phyloP scores from a whole-genome alignment of 352 stramenopile species.

The Globisporangium emineosum region DNA sequence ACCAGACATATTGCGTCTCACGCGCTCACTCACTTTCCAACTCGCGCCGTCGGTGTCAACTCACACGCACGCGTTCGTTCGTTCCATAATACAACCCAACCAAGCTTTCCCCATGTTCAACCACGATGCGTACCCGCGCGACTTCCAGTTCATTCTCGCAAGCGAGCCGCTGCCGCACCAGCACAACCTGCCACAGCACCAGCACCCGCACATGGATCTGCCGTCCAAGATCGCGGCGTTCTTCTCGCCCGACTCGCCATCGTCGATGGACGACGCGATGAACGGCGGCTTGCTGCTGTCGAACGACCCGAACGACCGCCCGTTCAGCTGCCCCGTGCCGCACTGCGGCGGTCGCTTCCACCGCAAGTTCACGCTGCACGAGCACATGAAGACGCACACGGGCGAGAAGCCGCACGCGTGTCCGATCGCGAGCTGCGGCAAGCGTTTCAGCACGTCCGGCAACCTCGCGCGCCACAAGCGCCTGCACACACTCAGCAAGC shows the following conservation, averaged over 20 bases:
- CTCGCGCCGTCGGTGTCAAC: neutral
- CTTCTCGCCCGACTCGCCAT: neutral
- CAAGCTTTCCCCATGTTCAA: neutral
- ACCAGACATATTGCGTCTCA: neutral
- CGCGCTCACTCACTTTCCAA: neutral
- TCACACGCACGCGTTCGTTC: neutral
- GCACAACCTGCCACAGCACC: neutral
- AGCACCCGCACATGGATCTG: neutral
- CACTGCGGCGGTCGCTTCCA: constrained; percentile 54
- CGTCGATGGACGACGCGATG: neutral
- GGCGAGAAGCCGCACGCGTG: constrained; percentile 68
- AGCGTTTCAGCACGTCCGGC: constrained; percentile 72
- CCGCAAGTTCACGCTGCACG: constrained; percentile 67
- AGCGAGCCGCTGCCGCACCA: neutral
- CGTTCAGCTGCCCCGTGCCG: constrained; percentile 47
- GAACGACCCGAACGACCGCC: constrained; percentile 25
- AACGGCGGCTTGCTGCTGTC: neutral
- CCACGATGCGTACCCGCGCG: neutral
- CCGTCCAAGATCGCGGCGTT: neutral
- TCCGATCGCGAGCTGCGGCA: constrained; percentile 45
- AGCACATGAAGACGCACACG: constrained; percentile 80
- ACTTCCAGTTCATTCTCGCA: neutral
- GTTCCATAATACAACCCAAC: neutral
- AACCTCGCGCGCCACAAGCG: constrained; percentile 69
- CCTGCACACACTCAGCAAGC: constrained; percentile 49